A percentile compares a stretch with the other conserved stretches of the same genome.
Evolutionary conservation across 495 filamentous ascomycete genomes (phyloP).

Genomic region (Penicillium arizonense): DNA sequence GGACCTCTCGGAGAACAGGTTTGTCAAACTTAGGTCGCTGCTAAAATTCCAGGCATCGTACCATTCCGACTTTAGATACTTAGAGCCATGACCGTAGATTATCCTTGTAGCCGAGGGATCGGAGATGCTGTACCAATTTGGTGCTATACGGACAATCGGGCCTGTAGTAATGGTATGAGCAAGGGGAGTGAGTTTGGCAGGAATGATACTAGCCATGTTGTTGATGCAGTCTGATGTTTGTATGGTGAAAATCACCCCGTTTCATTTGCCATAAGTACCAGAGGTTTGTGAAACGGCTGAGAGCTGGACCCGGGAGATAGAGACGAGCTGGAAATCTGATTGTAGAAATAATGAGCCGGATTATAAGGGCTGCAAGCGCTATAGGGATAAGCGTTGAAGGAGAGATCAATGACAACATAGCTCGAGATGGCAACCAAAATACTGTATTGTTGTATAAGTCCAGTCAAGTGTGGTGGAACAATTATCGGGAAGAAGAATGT

Average conservation of each 20-base stretch:
- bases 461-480: too few species aligned
- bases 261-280: slow-evolving; percentile 42
- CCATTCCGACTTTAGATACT: slow-evolving; percentile 9
- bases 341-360: not conserved
- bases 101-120: slow-evolving; percentile 27
- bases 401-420: not conserved
- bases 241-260: slow-evolving; percentile 28
- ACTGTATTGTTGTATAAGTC: too few species aligned
- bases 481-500: too few species aligned
- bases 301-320: slow-evolving; percentile 40
- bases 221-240: slow-evolving; percentile 32
- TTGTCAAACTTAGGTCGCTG: not conserved
- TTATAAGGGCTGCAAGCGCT: not conserved
- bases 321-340: not conserved
- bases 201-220: not conserved
- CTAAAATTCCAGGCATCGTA: slow-evolving; percentile 10
- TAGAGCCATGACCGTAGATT: slow-evolving; percentile 28
- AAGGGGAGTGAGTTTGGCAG: too few species aligned
- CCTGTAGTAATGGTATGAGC: not conserved
- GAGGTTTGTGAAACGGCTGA: slow-evolving; percentile 47
- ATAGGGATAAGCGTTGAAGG: not conserved
- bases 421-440: too few species aligned
- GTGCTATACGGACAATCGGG: slow-evolving; percentile 30
- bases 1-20: slow-evolving; percentile 22
- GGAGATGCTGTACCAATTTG: slow-evolving; percentile 37